Conservation (phyloP, 2,329 filamentous ascomycete species). For the Mycosphaerelloides madeirae region DNA sequence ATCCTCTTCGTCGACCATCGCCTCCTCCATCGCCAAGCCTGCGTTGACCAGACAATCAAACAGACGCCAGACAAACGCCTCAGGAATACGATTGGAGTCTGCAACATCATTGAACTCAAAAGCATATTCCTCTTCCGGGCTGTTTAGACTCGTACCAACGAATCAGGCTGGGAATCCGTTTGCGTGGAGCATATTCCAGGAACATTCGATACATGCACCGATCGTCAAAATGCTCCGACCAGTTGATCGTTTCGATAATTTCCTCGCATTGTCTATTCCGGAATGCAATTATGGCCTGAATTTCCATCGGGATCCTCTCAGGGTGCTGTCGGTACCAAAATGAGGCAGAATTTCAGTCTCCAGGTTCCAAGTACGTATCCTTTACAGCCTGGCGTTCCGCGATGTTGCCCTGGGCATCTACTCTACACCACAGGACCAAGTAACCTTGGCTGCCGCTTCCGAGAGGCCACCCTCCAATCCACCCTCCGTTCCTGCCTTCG, state of each 20-base stretch:
- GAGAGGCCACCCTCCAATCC: too few species aligned
- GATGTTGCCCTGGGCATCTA: not conserved
- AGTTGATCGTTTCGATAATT: not conserved
- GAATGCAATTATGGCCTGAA: not conserved
- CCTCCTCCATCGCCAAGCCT: not conserved
- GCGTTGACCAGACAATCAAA: not conserved
- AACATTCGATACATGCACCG: not conserved
- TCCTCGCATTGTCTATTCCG: not conserved
- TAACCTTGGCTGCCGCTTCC: not conserved
- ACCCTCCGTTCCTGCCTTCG: too few species aligned
- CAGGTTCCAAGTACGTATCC: not conserved
- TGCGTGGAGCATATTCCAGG: not conserved
- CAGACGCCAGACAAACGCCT: not conserved
- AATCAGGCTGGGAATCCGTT: not conserved
- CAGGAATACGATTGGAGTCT: too few species aligned
- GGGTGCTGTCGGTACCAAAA: not conserved
- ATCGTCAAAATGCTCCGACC: not conserved
- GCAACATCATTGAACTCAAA: too few species aligned
- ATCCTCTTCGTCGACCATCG: not conserved
- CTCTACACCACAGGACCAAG: not conserved
- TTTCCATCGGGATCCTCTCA: not conserved
- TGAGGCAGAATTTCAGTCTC: not conserved
- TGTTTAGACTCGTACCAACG: not conserved
- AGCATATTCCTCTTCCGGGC: too few species aligned
- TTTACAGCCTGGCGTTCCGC: not conserved